These are phyloP conservation scores for Metarhizium anisopliae DNA, from an alignment of 2,329 filamentous ascomycete species.

Conservation along the genomic window DNA sequence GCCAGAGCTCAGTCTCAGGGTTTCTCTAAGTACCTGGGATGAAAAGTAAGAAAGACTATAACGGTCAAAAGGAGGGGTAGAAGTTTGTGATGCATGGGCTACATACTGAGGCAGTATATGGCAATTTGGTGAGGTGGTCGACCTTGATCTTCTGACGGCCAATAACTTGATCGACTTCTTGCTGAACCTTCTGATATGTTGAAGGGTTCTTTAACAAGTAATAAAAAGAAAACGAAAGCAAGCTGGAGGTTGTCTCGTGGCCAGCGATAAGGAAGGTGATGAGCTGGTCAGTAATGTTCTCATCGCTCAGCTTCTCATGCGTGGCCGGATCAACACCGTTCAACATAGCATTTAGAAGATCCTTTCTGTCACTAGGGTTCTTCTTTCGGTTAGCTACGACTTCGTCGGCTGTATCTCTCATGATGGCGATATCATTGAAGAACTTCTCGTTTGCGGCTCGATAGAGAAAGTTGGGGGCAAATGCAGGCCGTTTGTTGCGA, in stretches of 20 bases:
- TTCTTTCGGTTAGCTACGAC: slow-evolving; percentile 50
- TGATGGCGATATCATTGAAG: slow-evolving; percentile 41
- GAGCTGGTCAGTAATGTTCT: slow-evolving; percentile 59
- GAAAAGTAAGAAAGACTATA: not conserved
- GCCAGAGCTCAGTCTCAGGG: slow-evolving; percentile 52
- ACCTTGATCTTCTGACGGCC: slow-evolving; percentile 47
- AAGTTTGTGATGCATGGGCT: not conserved
- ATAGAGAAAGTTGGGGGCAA: slow-evolving; percentile 39
- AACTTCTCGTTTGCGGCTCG: slow-evolving; percentile 40
- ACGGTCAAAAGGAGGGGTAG: not conserved
- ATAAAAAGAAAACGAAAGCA: slow-evolving; percentile 57
- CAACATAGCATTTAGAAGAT: slow-evolving; percentile 63
- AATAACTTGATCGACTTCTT: slow-evolving; percentile 59
- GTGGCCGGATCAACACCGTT: slow-evolving; percentile 58
- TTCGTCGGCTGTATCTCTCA: slow-evolving; percentile 48
- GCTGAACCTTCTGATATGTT: slow-evolving; percentile 49
- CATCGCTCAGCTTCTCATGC: slow-evolving; percentile 53
- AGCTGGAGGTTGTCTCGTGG: slow-evolving; percentile 62
- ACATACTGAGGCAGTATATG: slow-evolving; percentile 52
- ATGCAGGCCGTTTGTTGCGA: slow-evolving; percentile 36
- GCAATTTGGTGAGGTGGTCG: slow-evolving; percentile 54
- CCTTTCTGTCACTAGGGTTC: slow-evolving; percentile 49
- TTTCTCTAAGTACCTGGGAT: slow-evolving; percentile 48
- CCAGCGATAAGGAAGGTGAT: slow-evolving; percentile 65
- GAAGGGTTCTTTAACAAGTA: slow-evolving; percentile 55